A percentile compares a stretch with the other conserved stretches of the same genome.
Evolutionary conservation across 805 yeast genomes (phyloP).

Genomic region (Starmerella floricola): DNA sequence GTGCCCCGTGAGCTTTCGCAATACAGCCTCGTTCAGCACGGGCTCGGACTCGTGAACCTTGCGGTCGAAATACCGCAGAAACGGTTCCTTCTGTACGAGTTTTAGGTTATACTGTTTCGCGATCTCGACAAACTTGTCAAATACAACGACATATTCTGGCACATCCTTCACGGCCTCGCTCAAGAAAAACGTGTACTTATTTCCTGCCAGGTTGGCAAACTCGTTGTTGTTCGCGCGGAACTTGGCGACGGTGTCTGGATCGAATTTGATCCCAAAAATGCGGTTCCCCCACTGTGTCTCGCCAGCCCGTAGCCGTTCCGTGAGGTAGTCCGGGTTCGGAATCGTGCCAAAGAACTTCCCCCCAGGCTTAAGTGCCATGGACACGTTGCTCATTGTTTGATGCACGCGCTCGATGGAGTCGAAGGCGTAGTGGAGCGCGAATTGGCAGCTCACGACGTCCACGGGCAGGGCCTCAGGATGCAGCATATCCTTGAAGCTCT

Average conservation of each 20-base stretch:
- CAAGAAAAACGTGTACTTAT: constrained; percentile 65
- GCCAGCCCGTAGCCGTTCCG: constrained; percentile 41
- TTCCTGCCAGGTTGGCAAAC: constrained; percentile 48
- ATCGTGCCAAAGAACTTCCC: constrained; percentile 90
- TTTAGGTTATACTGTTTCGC: constrained; percentile 76
- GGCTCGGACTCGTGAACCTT: constrained; percentile 44
- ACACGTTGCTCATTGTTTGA: constrained; percentile 57
- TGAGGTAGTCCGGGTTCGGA: constrained; percentile 66
- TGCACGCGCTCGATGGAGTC: constrained; percentile 72
- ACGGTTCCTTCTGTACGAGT: constrained; percentile 59
- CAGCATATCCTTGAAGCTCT: constrained; percentile 54
- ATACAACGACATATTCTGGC: constrained; percentile 94
- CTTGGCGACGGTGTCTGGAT: constrained; percentile 33
- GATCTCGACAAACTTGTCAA: constrained; percentile 68
- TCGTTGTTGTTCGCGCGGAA: constrained; percentile 30
- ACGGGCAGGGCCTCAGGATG: constrained; percentile 70
- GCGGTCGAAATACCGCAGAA: constrained; percentile 67
- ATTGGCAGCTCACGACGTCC: constrained; percentile 81
- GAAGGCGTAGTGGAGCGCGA: constrained; percentile 90
- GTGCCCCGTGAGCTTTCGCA: constrained; percentile 42
- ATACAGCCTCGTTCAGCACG: constrained; percentile 24
- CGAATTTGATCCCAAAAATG: constrained; percentile 69
- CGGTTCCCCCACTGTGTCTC: constrained; percentile 71
- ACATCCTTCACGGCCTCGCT: constrained; percentile 93
- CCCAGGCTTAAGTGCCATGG: constrained; percentile 63